Evolutionary conservation across 148 eudicot genomes (phyloP).

Genomic region (Chenopodium quinoa): DNA sequence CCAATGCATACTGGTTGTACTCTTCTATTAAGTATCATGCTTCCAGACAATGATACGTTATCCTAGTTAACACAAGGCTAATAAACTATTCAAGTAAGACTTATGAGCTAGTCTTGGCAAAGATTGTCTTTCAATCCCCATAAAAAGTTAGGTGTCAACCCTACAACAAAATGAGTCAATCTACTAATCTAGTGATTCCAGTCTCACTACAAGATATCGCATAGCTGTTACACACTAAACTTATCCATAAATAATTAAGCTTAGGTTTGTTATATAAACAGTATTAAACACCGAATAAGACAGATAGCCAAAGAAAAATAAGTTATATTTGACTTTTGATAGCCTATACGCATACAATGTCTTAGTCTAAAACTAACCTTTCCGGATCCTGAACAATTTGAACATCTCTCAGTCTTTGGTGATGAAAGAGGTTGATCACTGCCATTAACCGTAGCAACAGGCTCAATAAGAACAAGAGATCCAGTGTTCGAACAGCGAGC

Average conservation of each 20-base stretch:
- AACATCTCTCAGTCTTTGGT: constrained; percentile 78
- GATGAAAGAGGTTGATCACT: constrained; percentile 67
- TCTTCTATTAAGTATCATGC: too few species aligned
- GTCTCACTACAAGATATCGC: not conserved
- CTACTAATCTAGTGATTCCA: too few species aligned
- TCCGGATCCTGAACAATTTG: constrained; percentile 91
- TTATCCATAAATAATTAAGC: not conserved
- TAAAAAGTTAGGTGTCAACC: too few species aligned
- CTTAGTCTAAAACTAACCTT: constrained; percentile 48
- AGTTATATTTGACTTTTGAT: not conserved
- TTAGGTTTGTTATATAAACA: not conserved
- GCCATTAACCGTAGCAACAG: constrained; percentile 61
- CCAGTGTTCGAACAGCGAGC: constrained; percentile 95
- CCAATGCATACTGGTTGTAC: too few species aligned
- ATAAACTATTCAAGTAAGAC: too few species aligned
- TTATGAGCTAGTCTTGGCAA: not conserved
- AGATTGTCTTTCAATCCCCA: too few species aligned
- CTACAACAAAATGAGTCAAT: not conserved
- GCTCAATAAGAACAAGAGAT: constrained; percentile 72
- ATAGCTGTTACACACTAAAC: not conserved
- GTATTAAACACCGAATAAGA: not conserved
- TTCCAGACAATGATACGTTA: too few species aligned
- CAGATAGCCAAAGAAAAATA: constrained; percentile 1
- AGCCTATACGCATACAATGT: not conserved
- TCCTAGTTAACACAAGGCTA: not conserved